Evolutionary conservation across 805 yeast genomes (phyloP), one percentile per base, ranked within the genome.

Genomic region (Blastobotrys peoriensis): DNA sequence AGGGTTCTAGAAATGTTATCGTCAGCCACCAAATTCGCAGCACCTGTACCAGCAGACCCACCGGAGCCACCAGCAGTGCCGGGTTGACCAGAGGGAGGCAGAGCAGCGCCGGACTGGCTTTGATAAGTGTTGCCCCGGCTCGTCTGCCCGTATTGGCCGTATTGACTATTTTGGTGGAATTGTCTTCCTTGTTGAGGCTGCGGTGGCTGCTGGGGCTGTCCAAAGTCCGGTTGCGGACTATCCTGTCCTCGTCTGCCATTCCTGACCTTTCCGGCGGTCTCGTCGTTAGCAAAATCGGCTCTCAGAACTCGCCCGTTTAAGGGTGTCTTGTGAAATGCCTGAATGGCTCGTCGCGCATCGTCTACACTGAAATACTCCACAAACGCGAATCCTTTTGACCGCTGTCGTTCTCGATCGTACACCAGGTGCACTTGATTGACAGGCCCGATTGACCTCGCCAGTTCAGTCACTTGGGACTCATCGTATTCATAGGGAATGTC

Each of bases 1-100:
- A 83, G 64, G 0, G 80, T 68, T 5, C 56, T 57, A 1, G 82
- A 70, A 8, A 80, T 72, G 2, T 67, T 60, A 22, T 68, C 71
- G 33, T 65, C 60, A 18, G 66, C 59, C 6, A 54, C 47, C 10
- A 62, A 63, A 34, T 58, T 53, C 54, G 47, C 5, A 66, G 48
- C 79, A 82, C 8, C 45, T 75, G 61, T 10, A n/a, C n/a, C n/a
- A n/a, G n/a, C n/a, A n/a, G n/a, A n/a, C n/a, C n/a, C n/a, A n/a
- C n/a, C n/a, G 76, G 76, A 0, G 79, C 76, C 33, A 73, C 62
- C 17, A 57, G 46, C 21, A 22, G 45, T 46, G n/a, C n/a, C n/a
- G n/a, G n/a, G n/a, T n/a, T 42, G 25, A n/a, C 54, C 30, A 8
- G 10, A 8, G 8, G 8, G 30, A 25, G 8, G 8, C 30, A 8